Conservation (phyloP, 2,329 filamentous ascomycete genomes). For the Emmonsiellopsis sp. region DNA sequence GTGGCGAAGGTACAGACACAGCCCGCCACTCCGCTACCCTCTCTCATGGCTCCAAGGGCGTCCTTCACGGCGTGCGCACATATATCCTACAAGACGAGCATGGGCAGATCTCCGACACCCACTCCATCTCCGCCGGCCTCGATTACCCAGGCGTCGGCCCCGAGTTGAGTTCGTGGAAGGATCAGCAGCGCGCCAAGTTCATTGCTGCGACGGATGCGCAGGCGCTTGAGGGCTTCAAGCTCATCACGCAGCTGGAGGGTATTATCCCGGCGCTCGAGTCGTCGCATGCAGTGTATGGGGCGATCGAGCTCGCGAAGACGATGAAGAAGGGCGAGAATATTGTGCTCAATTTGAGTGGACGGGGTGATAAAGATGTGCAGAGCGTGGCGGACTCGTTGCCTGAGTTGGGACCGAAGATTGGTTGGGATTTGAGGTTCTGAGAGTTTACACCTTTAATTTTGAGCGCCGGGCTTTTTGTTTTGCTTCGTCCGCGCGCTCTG, state of each 20-base stretch:
- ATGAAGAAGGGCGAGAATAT: slow-evolving; percentile 83
- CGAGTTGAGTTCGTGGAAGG: slow-evolving; percentile 88
- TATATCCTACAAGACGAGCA: slow-evolving; percentile 90
- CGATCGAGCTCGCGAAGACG: slow-evolving; percentile 81
- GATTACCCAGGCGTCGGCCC: slow-evolving; percentile 97
- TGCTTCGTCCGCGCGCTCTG: neutral
- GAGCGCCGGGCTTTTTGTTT: neutral
- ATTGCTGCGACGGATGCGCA: slow-evolving; percentile 85
- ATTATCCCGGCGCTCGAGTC: slow-evolving; percentile 96
- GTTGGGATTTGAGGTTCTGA: slow-evolving; percentile 53
- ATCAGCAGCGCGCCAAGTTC: slow-evolving; percentile 75
- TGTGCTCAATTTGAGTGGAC: slow-evolving; percentile 85
- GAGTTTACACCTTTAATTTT: neutral
- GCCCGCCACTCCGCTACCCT: slow-evolving; percentile 78
- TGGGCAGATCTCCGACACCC: slow-evolving; percentile 89
- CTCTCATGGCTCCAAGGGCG: slow-evolving; percentile 75
- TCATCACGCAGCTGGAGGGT: slow-evolving; percentile 80
- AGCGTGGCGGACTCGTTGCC: slow-evolving; percentile 93
- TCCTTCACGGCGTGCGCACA: slow-evolving; percentile 89
- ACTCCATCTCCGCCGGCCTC: slow-evolving; percentile 90
- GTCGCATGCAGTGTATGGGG: slow-evolving; percentile 84
- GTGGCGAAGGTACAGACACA: slow-evolving; percentile 85
- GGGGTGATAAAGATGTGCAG: slow-evolving; percentile 98
- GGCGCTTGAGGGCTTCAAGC: slow-evolving; percentile 76
- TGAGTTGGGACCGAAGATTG: slow-evolving; percentile 78